Evolutionary conservation across 2,329 filamentous ascomycete species (phyloP).

Genomic region (Elsinoe batatas): DNA sequence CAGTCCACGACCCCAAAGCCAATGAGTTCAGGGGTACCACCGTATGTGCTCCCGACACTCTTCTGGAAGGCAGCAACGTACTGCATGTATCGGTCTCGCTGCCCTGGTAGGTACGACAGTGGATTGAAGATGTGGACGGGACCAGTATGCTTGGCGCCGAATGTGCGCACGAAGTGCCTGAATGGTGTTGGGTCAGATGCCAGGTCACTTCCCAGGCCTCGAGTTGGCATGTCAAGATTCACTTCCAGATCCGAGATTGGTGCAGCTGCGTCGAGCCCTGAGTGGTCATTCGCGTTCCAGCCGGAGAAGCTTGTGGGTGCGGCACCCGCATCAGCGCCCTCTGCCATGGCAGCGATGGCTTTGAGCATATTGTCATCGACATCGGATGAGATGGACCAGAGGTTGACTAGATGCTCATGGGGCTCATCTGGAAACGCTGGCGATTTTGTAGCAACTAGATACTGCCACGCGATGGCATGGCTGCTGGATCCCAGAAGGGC

Average conservation of each 20-base stretch:
- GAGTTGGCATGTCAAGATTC: conserved; percentile 16
- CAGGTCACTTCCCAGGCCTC: conserved; percentile 7
- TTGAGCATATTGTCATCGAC: conserved; percentile 14
- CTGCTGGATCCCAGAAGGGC: background rate
- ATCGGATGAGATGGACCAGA: conserved; percentile 18
- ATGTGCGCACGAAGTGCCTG: conserved; percentile 17
- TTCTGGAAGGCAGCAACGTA: conserved; percentile 18
- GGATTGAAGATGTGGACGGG: conserved; percentile 20
- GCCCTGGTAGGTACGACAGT: conserved; percentile 16
- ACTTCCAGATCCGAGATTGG: conserved; percentile 18
- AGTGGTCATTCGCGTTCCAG: conserved; percentile 17
- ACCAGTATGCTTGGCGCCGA: conserved; percentile 14
- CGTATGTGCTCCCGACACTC: conserved; percentile 17
- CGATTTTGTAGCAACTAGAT: background rate
- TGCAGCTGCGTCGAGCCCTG: conserved; percentile 16
- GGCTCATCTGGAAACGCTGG: background rate
- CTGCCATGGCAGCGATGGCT: background rate
- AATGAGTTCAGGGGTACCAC: conserved; percentile 16
- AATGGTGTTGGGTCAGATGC: background rate
- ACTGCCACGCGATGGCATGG: background rate
- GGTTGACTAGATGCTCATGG: background rate
- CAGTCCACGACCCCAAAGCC: conserved; percentile 14
- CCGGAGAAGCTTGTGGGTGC: conserved; percentile 15
- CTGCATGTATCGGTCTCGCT: conserved; percentile 16
- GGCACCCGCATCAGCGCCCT: background rate